Percentiles rank a stretch among this genome's conserved stretches.
phyloP scores from a whole-genome alignment of 129 eudicot species.

The Helianthus annuus region DNA sequence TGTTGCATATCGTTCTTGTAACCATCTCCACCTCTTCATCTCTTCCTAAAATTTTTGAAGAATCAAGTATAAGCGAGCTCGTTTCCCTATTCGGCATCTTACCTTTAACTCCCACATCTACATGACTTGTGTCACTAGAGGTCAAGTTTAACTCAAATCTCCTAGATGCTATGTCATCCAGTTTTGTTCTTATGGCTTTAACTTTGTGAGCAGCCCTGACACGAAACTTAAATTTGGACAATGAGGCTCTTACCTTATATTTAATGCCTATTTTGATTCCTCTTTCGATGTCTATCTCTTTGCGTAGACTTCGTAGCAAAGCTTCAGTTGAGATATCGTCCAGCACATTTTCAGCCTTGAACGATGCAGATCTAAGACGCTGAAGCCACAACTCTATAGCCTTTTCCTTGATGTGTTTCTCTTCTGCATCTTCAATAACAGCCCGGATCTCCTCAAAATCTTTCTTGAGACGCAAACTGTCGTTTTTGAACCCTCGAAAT shows the following conservation, averaged over 20 bases:
- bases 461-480: conserved; percentile 8
- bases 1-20: background rate
- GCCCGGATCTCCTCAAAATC: background rate
- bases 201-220: conserved; percentile 5
- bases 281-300: background rate
- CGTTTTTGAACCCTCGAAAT: background rate
- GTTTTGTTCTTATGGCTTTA: background rate
- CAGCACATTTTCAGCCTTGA: conserved; percentile 3
- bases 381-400: conserved; percentile 8
- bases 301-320: background rate
- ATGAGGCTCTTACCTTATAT: conserved; percentile 6
- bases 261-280: background rate
- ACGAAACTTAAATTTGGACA: background rate
- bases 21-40: background rate
- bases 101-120: background rate
- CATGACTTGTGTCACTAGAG: background rate
- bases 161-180: background rate
- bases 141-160: background rate
- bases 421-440: conserved; percentile 18
- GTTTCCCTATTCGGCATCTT: background rate
- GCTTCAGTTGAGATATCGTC: conserved; percentile 1
- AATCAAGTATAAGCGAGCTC: background rate
- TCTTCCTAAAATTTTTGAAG: background rate
- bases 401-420: background rate
- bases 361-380: background rate